Base-by-base conservation (phyloP, 257 asterid genomes). In the Solanum bukasovii region DNA sequence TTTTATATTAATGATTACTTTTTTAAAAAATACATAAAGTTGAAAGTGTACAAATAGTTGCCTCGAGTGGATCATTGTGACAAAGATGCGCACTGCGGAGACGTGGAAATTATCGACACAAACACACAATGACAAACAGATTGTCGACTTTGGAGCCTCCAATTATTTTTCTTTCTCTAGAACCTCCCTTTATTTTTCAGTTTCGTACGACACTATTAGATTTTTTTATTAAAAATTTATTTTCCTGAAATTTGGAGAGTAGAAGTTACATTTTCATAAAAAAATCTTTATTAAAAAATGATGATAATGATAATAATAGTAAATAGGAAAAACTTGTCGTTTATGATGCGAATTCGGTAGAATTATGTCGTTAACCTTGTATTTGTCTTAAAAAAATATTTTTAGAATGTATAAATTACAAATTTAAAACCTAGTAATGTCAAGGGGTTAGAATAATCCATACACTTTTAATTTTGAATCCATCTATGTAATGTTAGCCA, bases 51-150 rank as follows among this genome's bases (percentile, higher is more conserved):
- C 25, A 59, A 59, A 59, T 71, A 34, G 31, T 87, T 27, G 46
- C 71, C 33, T 87, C 46, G 84, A 16, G 56, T 75, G 71, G 71
- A 75, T 88, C 63, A 9, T 52, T 46, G 65, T 71, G 72, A 67
- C 49, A 70, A 37, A 52, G 59, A 84, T 34, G 91, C 70, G 71
- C 86, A 46, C 31, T 59, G 77, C 86, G 77, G 82, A 88, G 33
- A 81, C 89, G 91, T 88, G 86, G 89, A 68, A 85, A 46, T 70
- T 42, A 85, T 88, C 86, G 38, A 78, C 84, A 25, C 84, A 42
- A 8, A 77, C 63, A 42, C 63, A 78, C 20, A 38, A 46, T 75
- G 83, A 75, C 34, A 77, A 37, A 25, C 86, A 70, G 31, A 46
- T 38, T 44, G 83, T 44, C 67, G 49, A 49, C 49, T 85, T 86